These are phyloP conservation scores for Suaeda aralocaspica DNA, from an alignment of 148 eudicot genomes.

Conservation along the genomic window DNA sequence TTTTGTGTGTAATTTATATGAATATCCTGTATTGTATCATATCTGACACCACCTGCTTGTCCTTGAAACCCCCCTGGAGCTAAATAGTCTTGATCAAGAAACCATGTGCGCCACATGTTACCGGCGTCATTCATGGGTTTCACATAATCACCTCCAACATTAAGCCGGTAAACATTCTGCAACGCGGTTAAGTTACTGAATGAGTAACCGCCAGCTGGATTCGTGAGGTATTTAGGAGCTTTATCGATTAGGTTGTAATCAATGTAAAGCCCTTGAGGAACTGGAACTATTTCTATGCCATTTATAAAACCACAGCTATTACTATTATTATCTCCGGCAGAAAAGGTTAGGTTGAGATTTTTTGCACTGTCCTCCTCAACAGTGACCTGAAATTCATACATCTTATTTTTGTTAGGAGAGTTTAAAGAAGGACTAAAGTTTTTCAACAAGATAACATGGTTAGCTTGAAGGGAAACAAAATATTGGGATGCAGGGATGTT, in stretches of 20 bases:
- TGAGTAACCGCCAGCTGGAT: background rate
- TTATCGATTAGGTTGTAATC: conserved; percentile 18
- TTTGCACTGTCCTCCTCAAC: conserved; percentile 17
- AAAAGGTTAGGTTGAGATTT: conserved; percentile 28
- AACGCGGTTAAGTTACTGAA: conserved; percentile 25
- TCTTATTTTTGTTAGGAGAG: conserved; percentile 3
- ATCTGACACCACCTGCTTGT: too few relatives aligned
- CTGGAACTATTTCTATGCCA: conserved; percentile 44
- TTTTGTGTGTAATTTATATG: conserved; percentile 3
- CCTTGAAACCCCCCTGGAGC: too few relatives aligned
- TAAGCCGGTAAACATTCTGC: conserved; percentile 34
- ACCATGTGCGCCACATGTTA: conserved; percentile 38
- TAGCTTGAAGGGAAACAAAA: conserved; percentile 35
- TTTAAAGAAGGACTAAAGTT: conserved; percentile 41
- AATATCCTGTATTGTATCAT: too few relatives aligned
- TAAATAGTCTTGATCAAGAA: conserved; percentile 13
- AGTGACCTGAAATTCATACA: conserved; percentile 6
- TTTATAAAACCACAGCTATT: conserved; percentile 36
- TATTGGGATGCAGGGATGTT: background rate
- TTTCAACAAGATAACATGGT: conserved; percentile 31
- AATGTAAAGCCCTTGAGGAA: conserved; percentile 37
- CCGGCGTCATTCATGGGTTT: conserved; percentile 1
- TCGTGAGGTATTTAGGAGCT: background rate
- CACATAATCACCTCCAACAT: conserved; percentile 22
- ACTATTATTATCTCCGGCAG: conserved; percentile 11